phyloP scores from a whole-genome alignment of 139 green algal species.

The Spirogloea muscicola region DNA sequence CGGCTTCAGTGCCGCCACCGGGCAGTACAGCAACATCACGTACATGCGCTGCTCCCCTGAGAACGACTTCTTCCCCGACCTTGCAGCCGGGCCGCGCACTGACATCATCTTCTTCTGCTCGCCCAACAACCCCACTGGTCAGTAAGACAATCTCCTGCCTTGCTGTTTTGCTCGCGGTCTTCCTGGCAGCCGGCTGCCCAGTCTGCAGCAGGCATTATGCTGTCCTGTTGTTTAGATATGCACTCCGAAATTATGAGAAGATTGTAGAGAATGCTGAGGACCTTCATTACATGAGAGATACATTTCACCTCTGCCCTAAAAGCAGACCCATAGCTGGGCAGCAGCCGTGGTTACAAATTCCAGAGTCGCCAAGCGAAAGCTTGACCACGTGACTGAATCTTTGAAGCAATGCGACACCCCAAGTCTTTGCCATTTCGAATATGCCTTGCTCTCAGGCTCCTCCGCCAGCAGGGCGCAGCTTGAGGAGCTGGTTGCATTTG shows the following conservation, averaged over 20 bases:
- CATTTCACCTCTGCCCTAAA: background rate
- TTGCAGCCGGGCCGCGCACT: conserved; percentile 68
- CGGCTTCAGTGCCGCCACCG: conserved; percentile 62
- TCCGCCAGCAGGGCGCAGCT: conserved; percentile 89
- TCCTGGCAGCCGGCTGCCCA: too few relatives aligned
- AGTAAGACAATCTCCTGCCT: too few relatives aligned
- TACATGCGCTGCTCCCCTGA: conserved; percentile 94
- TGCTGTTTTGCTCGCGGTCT: too few relatives aligned
- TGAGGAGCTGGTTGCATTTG: conserved; percentile 82
- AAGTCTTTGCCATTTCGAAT: background rate
- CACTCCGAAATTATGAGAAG: too few relatives aligned
- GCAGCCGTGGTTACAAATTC: background rate
- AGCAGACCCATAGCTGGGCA: background rate
- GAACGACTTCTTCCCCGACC: conserved; percentile 97
- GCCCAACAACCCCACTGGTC: conserved; percentile 77
- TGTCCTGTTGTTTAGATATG: too few relatives aligned
- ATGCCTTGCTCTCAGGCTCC: background rate
- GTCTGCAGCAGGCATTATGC: too few relatives aligned
- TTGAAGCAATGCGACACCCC: background rate
- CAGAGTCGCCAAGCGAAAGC: background rate
- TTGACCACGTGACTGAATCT: background rate
- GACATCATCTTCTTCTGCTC: conserved; percentile 99
- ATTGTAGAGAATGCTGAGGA: too few relatives aligned
- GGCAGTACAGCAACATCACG: conserved; percentile 79
- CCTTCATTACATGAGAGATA: background rate